A percentile compares a stretch with the other conserved stretches of the same genome.
Evolutionary conservation across 345 rosid genomes (phyloP).

Genomic region (Microcos paniculata): DNA sequence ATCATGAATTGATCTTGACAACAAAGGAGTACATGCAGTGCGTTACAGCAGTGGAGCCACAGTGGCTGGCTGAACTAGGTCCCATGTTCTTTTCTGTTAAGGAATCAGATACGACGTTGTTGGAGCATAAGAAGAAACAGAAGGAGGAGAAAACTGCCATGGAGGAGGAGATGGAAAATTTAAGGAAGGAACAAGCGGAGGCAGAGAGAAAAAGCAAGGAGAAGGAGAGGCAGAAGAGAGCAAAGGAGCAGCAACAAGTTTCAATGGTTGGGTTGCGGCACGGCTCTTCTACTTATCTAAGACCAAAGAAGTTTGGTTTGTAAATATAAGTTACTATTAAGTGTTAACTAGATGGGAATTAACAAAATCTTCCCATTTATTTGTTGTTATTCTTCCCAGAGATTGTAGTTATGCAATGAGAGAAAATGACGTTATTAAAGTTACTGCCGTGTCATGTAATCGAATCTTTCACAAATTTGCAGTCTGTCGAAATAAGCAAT

Average conservation of each 20-base stretch:
- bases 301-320: conserved; percentile 83
- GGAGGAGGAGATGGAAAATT: conserved; percentile 94
- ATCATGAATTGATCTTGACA: conserved; percentile 87
- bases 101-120: conserved; percentile 82
- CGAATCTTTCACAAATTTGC: no score
- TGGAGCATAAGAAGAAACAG: conserved; percentile 90
- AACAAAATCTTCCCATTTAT: neutral
- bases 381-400: neutral
- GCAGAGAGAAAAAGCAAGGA: conserved; percentile 47
- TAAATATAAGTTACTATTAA: conserved; percentile 21
- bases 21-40: conserved; percentile 98
- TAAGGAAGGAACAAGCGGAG: conserved; percentile 77
- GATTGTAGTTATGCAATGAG: no score
- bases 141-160: conserved; percentile 86
- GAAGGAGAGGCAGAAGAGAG: conserved; percentile 60
- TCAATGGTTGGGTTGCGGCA: conserved; percentile 66
- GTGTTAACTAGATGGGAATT: no score
- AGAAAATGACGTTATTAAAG: no score
- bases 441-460: no score
- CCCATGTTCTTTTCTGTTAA: conserved; percentile 97
- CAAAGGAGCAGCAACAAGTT: conserved; percentile 71
- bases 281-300: conserved; percentile 64
- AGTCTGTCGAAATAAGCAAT: no score
- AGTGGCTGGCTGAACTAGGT: conserved; percentile 93
- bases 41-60: conserved; percentile 89